Evolutionary conservation across 106 monocot genomes (phyloP).

Genomic region (Apostasia ramifera): DNA sequence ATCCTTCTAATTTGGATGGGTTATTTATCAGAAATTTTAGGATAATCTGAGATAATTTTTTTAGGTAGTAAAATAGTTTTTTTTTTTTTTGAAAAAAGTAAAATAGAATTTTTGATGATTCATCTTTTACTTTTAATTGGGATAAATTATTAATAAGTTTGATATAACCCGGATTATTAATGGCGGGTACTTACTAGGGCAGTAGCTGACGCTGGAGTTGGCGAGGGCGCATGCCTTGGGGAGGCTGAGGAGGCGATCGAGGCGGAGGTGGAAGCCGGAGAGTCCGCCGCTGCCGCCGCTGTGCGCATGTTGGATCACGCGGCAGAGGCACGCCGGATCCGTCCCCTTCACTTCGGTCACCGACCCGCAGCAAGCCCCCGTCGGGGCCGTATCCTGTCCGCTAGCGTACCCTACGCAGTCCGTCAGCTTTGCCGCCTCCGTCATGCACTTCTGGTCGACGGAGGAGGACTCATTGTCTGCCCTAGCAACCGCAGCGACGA

Average conservation of each 20-base stretch:
- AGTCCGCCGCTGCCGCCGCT: constrained; percentile 18
- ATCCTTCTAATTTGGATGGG: no score
- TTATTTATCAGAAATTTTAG: no score
- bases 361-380: constrained; percentile 42
- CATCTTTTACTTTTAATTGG: neutral
- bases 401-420: constrained; percentile 49
- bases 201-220: constrained; percentile 31
- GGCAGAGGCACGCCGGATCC: constrained; percentile 65
- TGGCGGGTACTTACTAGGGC: constrained; percentile 38
- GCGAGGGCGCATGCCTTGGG: constrained; percentile 50
- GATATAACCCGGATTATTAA: no score
- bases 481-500: neutral
- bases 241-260: constrained; percentile 38
- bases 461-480: neutral
- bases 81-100: no score
- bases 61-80: no score
- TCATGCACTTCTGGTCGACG: constrained; percentile 24
- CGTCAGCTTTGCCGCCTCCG: constrained; percentile 30
- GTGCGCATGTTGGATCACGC: constrained; percentile 49
- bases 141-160: neutral
- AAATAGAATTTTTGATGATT: neutral
- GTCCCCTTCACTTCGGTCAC: constrained; percentile 19
- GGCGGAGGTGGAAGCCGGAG: constrained; percentile 16
- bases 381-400: constrained; percentile 32
- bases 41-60: no score